Percentiles rank a stretch among this genome's conserved stretches.
These are phyloP conservation scores for Xylariaceae sp. DNA, from an alignment of 2,329 filamentous ascomycete genomes.

Conservation along the genomic window DNA sequence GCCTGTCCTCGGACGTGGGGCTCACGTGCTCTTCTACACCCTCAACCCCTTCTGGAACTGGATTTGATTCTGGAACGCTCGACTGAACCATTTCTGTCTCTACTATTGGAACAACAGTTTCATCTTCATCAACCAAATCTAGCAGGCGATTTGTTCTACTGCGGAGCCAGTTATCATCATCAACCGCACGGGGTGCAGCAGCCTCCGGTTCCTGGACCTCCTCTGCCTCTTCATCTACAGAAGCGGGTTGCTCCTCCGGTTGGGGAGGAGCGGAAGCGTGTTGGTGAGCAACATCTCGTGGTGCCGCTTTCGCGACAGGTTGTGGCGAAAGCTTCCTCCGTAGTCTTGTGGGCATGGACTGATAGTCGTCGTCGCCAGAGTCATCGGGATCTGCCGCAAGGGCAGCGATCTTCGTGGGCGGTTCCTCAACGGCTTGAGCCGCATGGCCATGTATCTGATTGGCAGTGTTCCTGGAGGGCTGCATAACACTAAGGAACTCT, in stretches of 20 bases:
- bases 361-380: slow-evolving; percentile 75
- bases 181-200: slow-evolving; percentile 49
- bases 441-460: slow-evolving; percentile 59
- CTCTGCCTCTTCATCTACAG: slow-evolving; percentile 1
- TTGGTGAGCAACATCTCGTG: background rate
- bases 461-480: slow-evolving; percentile 57
- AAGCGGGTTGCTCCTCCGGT: too few species aligned
- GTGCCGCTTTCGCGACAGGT: background rate
- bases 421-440: slow-evolving; percentile 33
- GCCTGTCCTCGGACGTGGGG: slow-evolving; percentile 16
- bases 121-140: slow-evolving; percentile 77
- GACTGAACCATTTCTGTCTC: slow-evolving; percentile 9
- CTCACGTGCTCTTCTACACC: slow-evolving; percentile 12
- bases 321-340: slow-evolving; percentile 46
- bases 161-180: slow-evolving; percentile 88
- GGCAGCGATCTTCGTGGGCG: slow-evolving; percentile 39
- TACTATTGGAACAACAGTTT: slow-evolving; percentile 35
- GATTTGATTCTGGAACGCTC: slow-evolving; percentile 13
- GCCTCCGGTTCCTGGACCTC: background rate
- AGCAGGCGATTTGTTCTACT: slow-evolving; percentile 83
- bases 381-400: slow-evolving; percentile 48
- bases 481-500: slow-evolving; percentile 84
- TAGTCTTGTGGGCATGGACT: slow-evolving; percentile 57
- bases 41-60: slow-evolving; percentile 10
- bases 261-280: too few species aligned